A percentile compares a stretch with the other conserved stretches of the same genome.
Evolutionary conservation across 768 basidiomycete genomes (phyloP).

Genomic region (Rossbeevera mucosa): DNA sequence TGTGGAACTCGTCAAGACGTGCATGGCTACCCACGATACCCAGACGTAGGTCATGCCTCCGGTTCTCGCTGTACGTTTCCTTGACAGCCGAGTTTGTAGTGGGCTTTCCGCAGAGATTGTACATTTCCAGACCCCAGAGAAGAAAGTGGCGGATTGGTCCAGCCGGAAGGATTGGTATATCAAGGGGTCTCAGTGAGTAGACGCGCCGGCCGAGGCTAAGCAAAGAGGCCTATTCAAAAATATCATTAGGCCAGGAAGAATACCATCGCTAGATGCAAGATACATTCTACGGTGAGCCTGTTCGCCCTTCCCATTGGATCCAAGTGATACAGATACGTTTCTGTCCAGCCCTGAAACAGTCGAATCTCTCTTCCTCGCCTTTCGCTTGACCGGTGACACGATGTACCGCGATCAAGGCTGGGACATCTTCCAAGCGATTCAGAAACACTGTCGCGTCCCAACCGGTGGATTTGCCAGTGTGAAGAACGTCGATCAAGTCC

Average conservation of each 20-base stretch:
- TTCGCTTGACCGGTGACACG: conserved; percentile 79
- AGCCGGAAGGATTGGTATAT: conserved; percentile 78
- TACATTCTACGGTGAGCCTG: conserved; percentile 77
- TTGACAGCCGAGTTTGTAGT: conserved; percentile 33
- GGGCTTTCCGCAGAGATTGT: conserved; percentile 88
- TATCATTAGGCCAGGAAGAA: conserved; percentile 19
- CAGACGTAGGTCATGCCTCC: conserved; percentile 54
- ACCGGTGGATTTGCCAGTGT: conserved; percentile 82
- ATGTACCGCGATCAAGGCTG: conserved; percentile 82
- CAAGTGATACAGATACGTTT: neutral
- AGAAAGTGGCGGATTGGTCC: conserved; percentile 45
- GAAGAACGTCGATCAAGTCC: conserved; percentile 76
- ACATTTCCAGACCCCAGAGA: conserved; percentile 68
- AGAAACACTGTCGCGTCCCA: conserved; percentile 72
- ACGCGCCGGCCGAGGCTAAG: neutral
- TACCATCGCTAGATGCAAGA: conserved; percentile 69
- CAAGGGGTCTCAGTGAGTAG: conserved; percentile 64
- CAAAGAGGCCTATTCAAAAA: conserved; percentile 1
- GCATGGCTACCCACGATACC: conserved; percentile 81
- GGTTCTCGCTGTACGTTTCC: neutral
- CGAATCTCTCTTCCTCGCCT: conserved; percentile 90
- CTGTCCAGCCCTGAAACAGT: conserved; percentile 78
- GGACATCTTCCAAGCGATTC: conserved; percentile 85
- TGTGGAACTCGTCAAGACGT: conserved; percentile 77
- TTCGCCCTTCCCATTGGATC: neutral